Conservation (phyloP, 2,329 filamentous ascomycete genomes). For the Microcyclospora pomicola region DNA sequence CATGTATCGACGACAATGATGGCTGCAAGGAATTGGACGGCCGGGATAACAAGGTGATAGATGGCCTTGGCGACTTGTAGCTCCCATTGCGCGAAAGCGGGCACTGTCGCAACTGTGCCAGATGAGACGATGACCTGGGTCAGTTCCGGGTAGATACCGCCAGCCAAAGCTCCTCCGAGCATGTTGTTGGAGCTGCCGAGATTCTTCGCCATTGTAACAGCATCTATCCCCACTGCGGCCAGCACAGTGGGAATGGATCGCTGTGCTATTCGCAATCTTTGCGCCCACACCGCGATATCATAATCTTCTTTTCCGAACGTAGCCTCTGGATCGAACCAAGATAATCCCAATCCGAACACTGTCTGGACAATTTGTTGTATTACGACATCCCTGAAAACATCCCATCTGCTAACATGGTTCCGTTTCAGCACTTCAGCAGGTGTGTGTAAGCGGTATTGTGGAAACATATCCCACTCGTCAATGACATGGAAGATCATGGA, state of each 20-base stretch:
- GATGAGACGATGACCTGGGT: constrained; percentile 43
- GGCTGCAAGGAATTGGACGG: constrained; percentile 61
- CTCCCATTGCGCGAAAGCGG: constrained; percentile 77
- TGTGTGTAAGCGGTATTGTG: constrained; percentile 86
- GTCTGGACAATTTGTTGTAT: constrained; percentile 87
- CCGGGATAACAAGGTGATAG: constrained; percentile 67
- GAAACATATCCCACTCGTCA: constrained; percentile 72
- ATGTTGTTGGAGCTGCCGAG: constrained; percentile 57
- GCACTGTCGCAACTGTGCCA: constrained; percentile 39
- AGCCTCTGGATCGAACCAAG: constrained; percentile 58
- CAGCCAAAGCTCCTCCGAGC: constrained; percentile 61
- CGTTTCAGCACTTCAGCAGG: constrained; percentile 78
- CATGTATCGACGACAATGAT: constrained; percentile 78
- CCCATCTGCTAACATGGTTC: constrained; percentile 72
- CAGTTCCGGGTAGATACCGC: constrained; percentile 62
- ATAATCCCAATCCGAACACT: constrained; percentile 51
- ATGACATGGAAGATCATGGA: constrained; percentile 80
- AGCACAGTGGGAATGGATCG: constrained; percentile 61
- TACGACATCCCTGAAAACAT: constrained; percentile 72
- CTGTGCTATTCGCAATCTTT: constrained; percentile 64
- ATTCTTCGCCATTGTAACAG: constrained; percentile 59
- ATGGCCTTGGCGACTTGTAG: constrained; percentile 57
- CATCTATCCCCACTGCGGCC: constrained; percentile 60
- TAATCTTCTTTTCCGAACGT: constrained; percentile 67
- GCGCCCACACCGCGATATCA: constrained; percentile 82